Conservation (phyloP, 2,329 filamentous ascomycete genomes). For the Cladosporium oxysporum region DNA sequence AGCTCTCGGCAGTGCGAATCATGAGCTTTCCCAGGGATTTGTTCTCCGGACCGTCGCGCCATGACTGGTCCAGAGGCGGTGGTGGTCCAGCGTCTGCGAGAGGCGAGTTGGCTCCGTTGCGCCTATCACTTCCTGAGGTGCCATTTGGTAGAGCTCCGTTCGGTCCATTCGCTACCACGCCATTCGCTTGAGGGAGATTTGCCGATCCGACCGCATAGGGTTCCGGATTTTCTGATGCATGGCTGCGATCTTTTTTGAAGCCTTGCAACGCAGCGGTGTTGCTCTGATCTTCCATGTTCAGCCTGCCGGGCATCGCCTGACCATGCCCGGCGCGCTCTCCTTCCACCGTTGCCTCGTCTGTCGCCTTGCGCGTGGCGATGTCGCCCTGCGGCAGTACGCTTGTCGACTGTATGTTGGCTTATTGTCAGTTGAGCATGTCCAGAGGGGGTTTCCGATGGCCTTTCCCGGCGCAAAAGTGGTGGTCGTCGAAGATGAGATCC, state of each 20-base stretch:
- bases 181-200: slow-evolving; percentile 17
- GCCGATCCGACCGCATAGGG: slow-evolving; percentile 26
- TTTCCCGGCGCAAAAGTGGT: not conserved
- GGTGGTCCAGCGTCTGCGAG: slow-evolving; percentile 33
- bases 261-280: slow-evolving; percentile 38
- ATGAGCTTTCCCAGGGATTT: slow-evolving; percentile 75
- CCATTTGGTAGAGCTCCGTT: slow-evolving; percentile 23
- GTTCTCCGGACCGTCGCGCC: slow-evolving; percentile 68
- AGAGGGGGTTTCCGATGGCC: not conserved
- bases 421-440: slow-evolving; percentile 9
- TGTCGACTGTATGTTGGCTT: slow-evolving; percentile 33
- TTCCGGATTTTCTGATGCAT: slow-evolving; percentile 29
- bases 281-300: slow-evolving; percentile 50
- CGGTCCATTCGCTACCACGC: not conserved
- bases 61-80: slow-evolving; percentile 59
- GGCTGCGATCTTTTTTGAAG: slow-evolving; percentile 36
- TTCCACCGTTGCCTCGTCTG: slow-evolving; percentile 25
- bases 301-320: slow-evolving; percentile 49
- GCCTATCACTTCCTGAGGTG: slow-evolving; percentile 20
- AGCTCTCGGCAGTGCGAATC: slow-evolving; percentile 76
- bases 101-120: slow-evolving; percentile 22
- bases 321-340: slow-evolving; percentile 25
- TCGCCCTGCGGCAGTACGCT: slow-evolving; percentile 22
- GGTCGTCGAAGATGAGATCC: not conserved
- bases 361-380: slow-evolving; percentile 24